phyloP scores from a whole-genome alignment of 2,329 filamentous ascomycete species.

The Achaetomium macrosporum region DNA sequence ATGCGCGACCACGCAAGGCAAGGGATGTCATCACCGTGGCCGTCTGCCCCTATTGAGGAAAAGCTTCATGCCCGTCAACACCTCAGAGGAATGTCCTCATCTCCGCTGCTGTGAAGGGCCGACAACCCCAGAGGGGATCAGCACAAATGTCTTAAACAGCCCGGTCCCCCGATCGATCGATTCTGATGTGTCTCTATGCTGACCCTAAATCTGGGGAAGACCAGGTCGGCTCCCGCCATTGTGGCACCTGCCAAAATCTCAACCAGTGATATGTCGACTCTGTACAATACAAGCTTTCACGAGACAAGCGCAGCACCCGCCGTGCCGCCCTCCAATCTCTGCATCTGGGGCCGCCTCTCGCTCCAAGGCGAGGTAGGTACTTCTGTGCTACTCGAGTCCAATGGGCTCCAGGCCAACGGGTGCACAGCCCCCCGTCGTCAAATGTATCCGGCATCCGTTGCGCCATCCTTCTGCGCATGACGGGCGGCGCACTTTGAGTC shows the following conservation, averaged over 20 bases:
- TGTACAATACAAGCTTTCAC: slow-evolving; percentile 6
- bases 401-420: too few relatives aligned
- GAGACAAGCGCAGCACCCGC: slow-evolving; percentile 3
- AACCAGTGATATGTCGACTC: neutral
- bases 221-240: neutral
- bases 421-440: neutral
- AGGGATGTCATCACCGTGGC: slow-evolving; percentile 5
- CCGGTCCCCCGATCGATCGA: neutral
- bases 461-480: too few relatives aligned
- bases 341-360: neutral
- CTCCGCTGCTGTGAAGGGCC: slow-evolving; percentile 14
- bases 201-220: slow-evolving; percentile 8
- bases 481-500: too few relatives aligned
- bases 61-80: neutral
- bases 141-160: slow-evolving; percentile 8
- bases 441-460: neutral
- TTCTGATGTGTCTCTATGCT: neutral
- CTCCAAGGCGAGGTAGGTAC: too few relatives aligned
- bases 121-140: slow-evolving; percentile 6
- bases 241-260: slow-evolving; percentile 8
- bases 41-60: neutral
- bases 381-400: too few relatives aligned
- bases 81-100: slow-evolving; percentile 15
- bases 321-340: slow-evolving; percentile 3
- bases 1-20: slow-evolving; percentile 4